These are phyloP conservation scores for Priceomyces haplophilus DNA, from an alignment of 805 yeast genomes.

Conservation along the genomic window DNA sequence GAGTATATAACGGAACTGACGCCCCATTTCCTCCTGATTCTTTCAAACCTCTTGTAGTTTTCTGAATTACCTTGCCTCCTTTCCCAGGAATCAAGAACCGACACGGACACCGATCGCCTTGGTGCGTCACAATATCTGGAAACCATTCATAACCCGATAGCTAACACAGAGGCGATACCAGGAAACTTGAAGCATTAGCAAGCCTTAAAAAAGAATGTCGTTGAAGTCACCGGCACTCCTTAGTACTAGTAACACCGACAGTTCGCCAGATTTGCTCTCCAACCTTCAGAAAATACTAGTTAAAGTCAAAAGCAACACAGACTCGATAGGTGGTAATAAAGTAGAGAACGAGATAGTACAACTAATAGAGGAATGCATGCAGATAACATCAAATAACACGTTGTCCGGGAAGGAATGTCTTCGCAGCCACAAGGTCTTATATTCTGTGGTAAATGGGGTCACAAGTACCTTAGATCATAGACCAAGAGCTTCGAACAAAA, in stretches of 20 bases:
- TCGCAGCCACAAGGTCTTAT: neutral
- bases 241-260: neutral
- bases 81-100: neutral
- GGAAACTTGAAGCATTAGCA: neutral
- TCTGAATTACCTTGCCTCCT: neutral
- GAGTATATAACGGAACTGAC: conserved; percentile 1
- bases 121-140: neutral
- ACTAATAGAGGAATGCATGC: conserved; percentile 1
- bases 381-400: neutral
- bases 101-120: neutral
- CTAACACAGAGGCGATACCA: neutral
- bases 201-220: neutral
- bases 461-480: neutral
- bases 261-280: neutral
- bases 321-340: neutral
- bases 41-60: neutral
- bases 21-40: neutral
- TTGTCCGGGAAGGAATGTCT: neutral
- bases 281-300: neutral
- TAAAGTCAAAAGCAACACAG: neutral
- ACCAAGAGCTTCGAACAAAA: neutral
- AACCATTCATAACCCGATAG: neutral
- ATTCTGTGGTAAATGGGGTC: neutral
- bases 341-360: neutral
- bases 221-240: neutral